phyloP scores from a whole-genome alignment of 768 basidiomycete genomes.

The Paxillus rubicundulus region DNA sequence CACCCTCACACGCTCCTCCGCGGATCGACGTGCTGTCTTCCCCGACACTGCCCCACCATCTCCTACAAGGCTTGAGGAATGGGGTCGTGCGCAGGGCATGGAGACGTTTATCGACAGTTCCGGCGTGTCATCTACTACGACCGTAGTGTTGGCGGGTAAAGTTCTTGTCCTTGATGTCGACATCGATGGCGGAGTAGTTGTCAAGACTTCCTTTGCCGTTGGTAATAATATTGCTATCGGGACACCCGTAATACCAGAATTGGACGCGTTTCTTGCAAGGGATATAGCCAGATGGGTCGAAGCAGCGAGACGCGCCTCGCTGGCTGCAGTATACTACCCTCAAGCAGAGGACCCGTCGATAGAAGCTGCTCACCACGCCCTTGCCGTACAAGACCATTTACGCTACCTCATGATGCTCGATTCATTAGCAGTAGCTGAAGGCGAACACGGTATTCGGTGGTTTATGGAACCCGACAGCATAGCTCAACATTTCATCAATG shows the following conservation, averaged over 20 bases:
- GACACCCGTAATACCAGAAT: constrained; percentile 37
- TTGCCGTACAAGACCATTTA: constrained; percentile 51
- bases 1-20: constrained; percentile 18
- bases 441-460: constrained; percentile 69
- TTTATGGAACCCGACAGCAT: constrained; percentile 49
- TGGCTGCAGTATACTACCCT: constrained; percentile 15
- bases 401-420: constrained; percentile 74
- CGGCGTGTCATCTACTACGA: constrained; percentile 40
- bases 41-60: constrained; percentile 29
- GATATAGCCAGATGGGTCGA: constrained; percentile 55
- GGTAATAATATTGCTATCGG: constrained; percentile 44
- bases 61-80: constrained; percentile 48
- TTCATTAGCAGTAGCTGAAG: constrained; percentile 51
- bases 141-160: constrained; percentile 70
- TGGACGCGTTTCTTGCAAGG: constrained; percentile 62
- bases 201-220: constrained; percentile 75
- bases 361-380: constrained; percentile 50
- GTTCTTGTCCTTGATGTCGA: constrained; percentile 80
- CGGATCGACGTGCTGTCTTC: constrained; percentile 21
- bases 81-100: constrained; percentile 67
- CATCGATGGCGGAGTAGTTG: constrained; percentile 45
- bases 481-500: constrained; percentile 17
- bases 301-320: constrained; percentile 37
- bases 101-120: constrained; percentile 68
- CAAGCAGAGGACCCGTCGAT: constrained; percentile 49